Evolutionary conservation across 352 stramenopile genomes (phyloP), one percentile per base, ranked within the genome.

Genomic region (Phytophthora syringae): DNA sequence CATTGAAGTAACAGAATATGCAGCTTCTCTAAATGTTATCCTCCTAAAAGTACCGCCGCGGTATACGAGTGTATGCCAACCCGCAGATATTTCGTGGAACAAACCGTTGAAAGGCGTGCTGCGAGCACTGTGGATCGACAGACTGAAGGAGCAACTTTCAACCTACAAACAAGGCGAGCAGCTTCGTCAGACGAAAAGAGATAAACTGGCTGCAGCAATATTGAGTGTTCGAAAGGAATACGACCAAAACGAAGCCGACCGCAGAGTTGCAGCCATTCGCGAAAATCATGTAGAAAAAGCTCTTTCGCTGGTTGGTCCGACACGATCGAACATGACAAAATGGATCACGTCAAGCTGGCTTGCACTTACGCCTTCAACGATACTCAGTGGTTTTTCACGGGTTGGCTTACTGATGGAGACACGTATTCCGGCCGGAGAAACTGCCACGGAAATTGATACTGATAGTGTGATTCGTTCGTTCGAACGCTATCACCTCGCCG

Each of bases 281-380:
- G 22, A 40, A 4, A 13, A 59, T 20, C 52, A 59, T 18, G 16
- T 22, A n/a, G 37, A 59, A 28, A 59, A 59, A 4, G n/a, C 9
- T 3, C 39, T 58, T 48, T 48, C 42, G 5, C 30, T 59, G 12
- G 52, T 59, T 10, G 52, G 25, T 18, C 52, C 39, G 13, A 50
- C 52, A 9, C 52, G 39, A 42, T 11, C 24, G 2, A 15, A 59
- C 10, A 59, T 59, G 37, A 51, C 25, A 42, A 18, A 50, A 37
- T 59, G 52, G n/a, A 60, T 60, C 28, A 60, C 52, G 10, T 51
- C 52, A 42, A 50, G 52, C 39, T 51, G 52, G 52, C 16, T 34
- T 32, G 37, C 39, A 13, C 10, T 51, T 11, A 28, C 37, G 10
- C 13, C 37, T 22, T 42, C 52, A 13, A 60, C 52, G 16, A 51